These are phyloP conservation scores for Podospora comata DNA, from an alignment of 495 filamentous ascomycete genomes.

Conservation along the genomic window DNA sequence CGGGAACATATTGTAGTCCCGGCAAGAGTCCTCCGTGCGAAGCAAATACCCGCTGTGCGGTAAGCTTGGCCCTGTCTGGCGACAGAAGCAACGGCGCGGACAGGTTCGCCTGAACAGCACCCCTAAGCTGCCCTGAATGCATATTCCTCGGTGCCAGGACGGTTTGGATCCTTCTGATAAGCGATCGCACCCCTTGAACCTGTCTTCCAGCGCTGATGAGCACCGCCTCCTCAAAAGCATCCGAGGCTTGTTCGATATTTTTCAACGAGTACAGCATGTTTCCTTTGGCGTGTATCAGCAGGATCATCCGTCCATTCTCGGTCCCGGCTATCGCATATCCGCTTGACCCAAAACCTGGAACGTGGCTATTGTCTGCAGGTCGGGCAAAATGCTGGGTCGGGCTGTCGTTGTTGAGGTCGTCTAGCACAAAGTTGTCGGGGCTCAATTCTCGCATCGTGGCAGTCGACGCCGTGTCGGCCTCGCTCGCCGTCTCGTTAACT, in stretches of 20 bases:
- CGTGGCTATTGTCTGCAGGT: constrained; percentile 46
- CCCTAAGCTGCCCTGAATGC: constrained; percentile 28
- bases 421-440: constrained; percentile 25
- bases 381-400: constrained; percentile 22
- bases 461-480: constrained; percentile 24
- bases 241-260: constrained; percentile 76
- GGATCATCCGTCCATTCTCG: constrained; percentile 91
- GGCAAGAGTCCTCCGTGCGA: constrained; percentile 71
- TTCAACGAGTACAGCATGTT: constrained; percentile 96
- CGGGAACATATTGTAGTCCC: constrained; percentile 71
- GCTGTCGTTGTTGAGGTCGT: constrained; percentile 26
- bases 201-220: constrained; percentile 77
- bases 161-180: constrained; percentile 77
- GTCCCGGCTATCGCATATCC: constrained; percentile 81
- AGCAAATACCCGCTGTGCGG: constrained; percentile 79
- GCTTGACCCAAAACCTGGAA: constrained; percentile 71
- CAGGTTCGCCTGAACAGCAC: constrained; percentile 19
- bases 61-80: constrained; percentile 79
- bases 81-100: constrained; percentile 64
- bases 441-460: constrained; percentile 19
- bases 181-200: constrained; percentile 66
- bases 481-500: constrained; percentile 23
- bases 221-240: constrained; percentile 93
- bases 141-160: constrained; percentile 55
- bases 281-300: constrained; percentile 91